Base-by-base conservation (phyloP, 768 basidiomycete genomes). In the Lentinula sp. region DNA sequence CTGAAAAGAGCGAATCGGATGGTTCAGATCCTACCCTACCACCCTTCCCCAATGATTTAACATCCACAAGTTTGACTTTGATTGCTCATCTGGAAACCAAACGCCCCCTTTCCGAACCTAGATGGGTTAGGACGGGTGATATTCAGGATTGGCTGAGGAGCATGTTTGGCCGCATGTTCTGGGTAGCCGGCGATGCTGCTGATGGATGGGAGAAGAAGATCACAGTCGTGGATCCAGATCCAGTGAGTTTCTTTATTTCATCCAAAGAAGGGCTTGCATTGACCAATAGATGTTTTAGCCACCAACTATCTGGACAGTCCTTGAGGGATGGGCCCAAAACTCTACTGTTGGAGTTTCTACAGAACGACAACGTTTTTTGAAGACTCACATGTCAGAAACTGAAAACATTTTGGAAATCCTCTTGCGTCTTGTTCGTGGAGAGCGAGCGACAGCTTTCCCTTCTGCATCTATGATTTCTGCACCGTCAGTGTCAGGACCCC, bases 191-290 rank as follows among this genome's bases (percentile, higher is more conserved):
- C 5, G 88, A 90, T 57, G 89, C 87, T 11, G 85, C 87, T n/a
- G 88, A 89, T 64, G 89, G 91, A 8, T 99, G 97, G 97, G 89
- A 91, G 74, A 93, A 88, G 75, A 96, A 95, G 74, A 90, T 98
- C 59, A 81, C 85, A 42, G 90, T 98, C 23, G 83, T 84, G 32
- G 95, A 98, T 77, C 96, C 97, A 61, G 97, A 99, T 76, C 91
- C 93, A 45, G 95, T 98, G 71, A 67, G 91, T 79, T 57, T 45
- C 55, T 50, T 43, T 61, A 18, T 35, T 21, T 56, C 4, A 21
- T 40, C 2, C 50, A 15, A 11, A 32, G 56, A 9, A 52, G 13
- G 16, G 15, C 32, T 53, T 16, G 48, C 55, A 10, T 37, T 21
- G 28, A 39, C 56, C 48, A 37, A 45, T 56, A 52, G 59, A 15